Base-by-base conservation (phyloP, 352 stramenopile species). In the Phytophthora colocasiae region DNA sequence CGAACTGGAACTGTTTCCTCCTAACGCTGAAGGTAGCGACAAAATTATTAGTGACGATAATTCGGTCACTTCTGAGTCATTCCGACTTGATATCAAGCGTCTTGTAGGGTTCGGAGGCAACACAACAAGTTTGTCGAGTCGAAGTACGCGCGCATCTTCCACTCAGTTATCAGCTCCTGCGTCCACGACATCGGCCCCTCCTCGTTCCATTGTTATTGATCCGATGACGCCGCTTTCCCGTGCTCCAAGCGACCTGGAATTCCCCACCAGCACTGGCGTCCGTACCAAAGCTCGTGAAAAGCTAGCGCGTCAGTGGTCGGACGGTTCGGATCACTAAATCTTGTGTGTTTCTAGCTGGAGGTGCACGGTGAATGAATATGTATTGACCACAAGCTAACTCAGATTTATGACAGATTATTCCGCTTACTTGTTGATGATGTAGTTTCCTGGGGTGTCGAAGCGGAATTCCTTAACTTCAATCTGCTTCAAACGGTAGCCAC, bases 261-360 rank as follows among this genome's bases (percentile, higher is more conserved):
- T 83, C 47, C 75, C 81, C 4, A 84, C 58, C 4, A 90, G 81
- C 54, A 73, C 78, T 24, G 79, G 81, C 12, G 69, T 78, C 24
- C 79, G 81, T 3, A 77, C 81, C 1, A 85, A 87, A 39, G 78
- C 81, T 57, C 81, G 81, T 2, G 81, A 86, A 60, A 77, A 89
- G 15, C 63, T 90, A 7, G 81, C 81, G 10, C 75, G 78, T 15
- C 71, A 90, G 29, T 90, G 81, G 81, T 88, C 81, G 22, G 77
- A 77, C 9, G 63, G 58, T 12, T 81, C 70, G 19, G 75, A 85
- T 9, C 63, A 75, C 22, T 73, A 66, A 38, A 15, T 52, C 29
- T 58, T 46, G 50, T 47, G 40, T 11, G 17, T 11, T 24, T 41
- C 15, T 51, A 54, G 51, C 24, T 62, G 43, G 38, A 14, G 17